Evolutionary conservation across 441 rosid genomes (phyloP).

Genomic region (Cnidoscolus chayamansa): DNA sequence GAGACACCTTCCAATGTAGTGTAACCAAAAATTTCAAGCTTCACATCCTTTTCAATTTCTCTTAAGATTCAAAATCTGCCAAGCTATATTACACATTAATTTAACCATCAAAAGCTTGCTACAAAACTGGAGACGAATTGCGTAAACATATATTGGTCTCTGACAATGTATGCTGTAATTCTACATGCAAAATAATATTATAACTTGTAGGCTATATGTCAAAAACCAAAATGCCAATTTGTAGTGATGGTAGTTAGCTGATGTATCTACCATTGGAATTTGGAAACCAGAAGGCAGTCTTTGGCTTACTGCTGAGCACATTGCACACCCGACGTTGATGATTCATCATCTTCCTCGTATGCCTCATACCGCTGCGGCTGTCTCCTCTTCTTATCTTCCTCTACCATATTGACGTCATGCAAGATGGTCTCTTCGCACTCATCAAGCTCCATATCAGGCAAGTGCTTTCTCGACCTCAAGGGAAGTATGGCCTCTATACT

Average conservation of each 20-base stretch:
- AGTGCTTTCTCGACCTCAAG: slow-evolving; percentile 26
- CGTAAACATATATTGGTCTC: no score
- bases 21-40: no score
- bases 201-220: no score
- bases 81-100: no score
- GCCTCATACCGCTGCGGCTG: slow-evolving; percentile 44
- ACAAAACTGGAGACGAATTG: no score
- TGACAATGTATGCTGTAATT: no score
- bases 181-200: not conserved
- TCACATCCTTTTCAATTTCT: no score
- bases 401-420: slow-evolving; percentile 63
- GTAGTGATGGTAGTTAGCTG: not conserved
- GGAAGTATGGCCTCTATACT: slow-evolving; percentile 52
- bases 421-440: slow-evolving; percentile 70
- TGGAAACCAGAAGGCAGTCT: not conserved
- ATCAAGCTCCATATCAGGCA: slow-evolving; percentile 60
- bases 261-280: not conserved
- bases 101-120: no score
- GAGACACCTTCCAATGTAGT: no score
- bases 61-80: no score
- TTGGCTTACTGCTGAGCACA: slow-evolving; percentile 67
- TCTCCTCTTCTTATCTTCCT: slow-evolving; percentile 61
- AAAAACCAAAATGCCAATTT: not conserved
- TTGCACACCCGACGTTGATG: slow-evolving; percentile 52
- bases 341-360: slow-evolving; percentile 58